Evolutionary conservation across 345 rosid species (phyloP).

Genomic region (Cardamine chenopodiifolia): DNA sequence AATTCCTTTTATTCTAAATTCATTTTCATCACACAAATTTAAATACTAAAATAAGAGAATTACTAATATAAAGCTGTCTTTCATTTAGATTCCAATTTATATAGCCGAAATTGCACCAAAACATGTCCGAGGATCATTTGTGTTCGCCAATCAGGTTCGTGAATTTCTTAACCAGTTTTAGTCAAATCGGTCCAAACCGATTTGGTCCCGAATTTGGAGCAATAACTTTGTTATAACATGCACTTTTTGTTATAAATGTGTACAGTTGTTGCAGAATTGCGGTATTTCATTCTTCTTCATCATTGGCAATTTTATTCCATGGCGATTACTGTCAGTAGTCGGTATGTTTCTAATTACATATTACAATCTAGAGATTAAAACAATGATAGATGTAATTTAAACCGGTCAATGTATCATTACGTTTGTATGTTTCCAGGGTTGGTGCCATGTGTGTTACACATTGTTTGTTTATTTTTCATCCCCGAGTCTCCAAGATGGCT

Average conservation of each 20-base stretch:
- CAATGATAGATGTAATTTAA: neutral
- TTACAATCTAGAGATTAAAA: neutral
- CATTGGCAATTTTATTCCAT: slow-evolving; percentile 43
- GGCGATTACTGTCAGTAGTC: slow-evolving; percentile 38
- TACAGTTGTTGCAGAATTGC: slow-evolving; percentile 45
- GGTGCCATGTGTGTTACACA: slow-evolving; percentile 37
- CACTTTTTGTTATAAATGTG: neutral
- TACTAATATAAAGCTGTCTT: neutral
- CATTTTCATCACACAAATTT: neutral
- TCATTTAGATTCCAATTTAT: slow-evolving; percentile 42
- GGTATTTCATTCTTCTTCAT: slow-evolving; percentile 44
- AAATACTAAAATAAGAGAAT: neutral
- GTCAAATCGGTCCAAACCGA: neutral
- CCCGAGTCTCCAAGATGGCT: slow-evolving; percentile 52
- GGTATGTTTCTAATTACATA: slow-evolving; percentile 28
- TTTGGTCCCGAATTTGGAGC: slow-evolving; percentile 9
- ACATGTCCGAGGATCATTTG: slow-evolving; percentile 51
- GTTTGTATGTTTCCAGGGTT: slow-evolving; percentile 29
- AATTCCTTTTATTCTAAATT: neutral
- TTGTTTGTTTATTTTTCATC: slow-evolving; percentile 37
- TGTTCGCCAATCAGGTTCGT: slow-evolving; percentile 46
- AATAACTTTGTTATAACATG: slow-evolving; percentile 1
- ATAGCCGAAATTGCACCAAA: slow-evolving; percentile 51
- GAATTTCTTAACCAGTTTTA: neutral
- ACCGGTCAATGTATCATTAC: slow-evolving; percentile 2